Conservation (phyloP, 1,139 yeast species). For the Casaregolazyma suthepensis region DNA sequence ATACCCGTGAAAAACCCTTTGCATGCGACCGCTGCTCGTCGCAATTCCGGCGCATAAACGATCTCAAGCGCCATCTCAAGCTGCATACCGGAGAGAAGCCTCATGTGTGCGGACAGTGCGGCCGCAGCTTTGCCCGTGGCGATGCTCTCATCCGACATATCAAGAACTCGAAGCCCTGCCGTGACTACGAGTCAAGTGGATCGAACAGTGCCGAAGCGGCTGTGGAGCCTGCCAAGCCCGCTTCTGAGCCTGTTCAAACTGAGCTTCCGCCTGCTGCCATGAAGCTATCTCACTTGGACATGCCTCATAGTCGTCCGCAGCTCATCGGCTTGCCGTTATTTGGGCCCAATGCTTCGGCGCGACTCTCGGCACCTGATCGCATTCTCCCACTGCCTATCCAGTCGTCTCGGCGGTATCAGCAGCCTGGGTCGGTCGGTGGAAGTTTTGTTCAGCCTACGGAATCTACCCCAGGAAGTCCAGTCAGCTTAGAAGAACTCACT, state of each 20-base stretch:
- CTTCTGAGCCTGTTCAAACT: background rate
- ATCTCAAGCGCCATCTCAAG: slow-evolving; percentile 67
- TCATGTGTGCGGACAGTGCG: slow-evolving; percentile 54
- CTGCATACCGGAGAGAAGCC: slow-evolving; percentile 76
- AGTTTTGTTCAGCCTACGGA: background rate
- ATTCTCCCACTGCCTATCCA: slow-evolving; percentile 5
- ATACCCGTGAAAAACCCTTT: slow-evolving; percentile 62
- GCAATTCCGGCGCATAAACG: slow-evolving; percentile 67
- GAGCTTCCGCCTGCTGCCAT: background rate
- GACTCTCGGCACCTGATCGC: background rate
- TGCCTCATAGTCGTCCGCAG: slow-evolving; percentile 2
- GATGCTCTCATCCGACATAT: slow-evolving; percentile 69
- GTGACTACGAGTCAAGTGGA: slow-evolving; percentile 12
- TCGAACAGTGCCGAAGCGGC: slow-evolving; percentile 3
- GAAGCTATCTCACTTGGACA: slow-evolving; percentile 4
- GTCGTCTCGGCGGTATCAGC: background rate
- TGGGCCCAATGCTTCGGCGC: background rate
- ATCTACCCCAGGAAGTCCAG: background rate
- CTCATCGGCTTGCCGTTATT: slow-evolving; percentile 1
- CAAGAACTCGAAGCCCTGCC: slow-evolving; percentile 36
- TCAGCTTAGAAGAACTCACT: background rate
- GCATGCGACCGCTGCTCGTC: slow-evolving; percentile 58
- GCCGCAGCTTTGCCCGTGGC: slow-evolving; percentile 64
- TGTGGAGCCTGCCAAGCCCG: background rate
- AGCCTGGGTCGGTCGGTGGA: background rate